Conservation (phyloP, 2,329 filamentous ascomycete genomes). For the Cordyceps cicadae region DNA sequence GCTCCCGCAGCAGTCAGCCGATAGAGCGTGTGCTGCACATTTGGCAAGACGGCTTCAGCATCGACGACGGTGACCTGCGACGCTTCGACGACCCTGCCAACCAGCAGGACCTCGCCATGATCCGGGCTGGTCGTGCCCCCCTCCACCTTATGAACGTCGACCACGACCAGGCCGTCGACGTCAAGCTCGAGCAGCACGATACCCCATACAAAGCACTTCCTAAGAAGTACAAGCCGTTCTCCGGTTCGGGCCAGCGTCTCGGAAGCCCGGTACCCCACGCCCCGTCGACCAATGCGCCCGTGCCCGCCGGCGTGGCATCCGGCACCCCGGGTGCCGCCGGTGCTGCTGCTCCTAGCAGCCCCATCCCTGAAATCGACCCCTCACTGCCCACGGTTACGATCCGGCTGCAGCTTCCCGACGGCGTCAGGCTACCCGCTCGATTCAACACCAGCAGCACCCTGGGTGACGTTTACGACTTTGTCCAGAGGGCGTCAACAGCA, state of each 20-base stretch:
- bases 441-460: slow-evolving; percentile 77
- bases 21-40: slow-evolving; percentile 66
- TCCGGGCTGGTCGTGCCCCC: slow-evolving; percentile 67
- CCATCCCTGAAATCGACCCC: slow-evolving; percentile 43
- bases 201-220: slow-evolving; percentile 62
- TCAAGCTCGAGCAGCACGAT: slow-evolving; percentile 70
- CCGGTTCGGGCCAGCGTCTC: slow-evolving; percentile 62
- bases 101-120: slow-evolving; percentile 63
- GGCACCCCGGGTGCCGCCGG: slow-evolving; percentile 13
- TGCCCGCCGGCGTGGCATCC: slow-evolving; percentile 25
- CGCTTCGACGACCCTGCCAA: slow-evolving; percentile 74
- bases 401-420: slow-evolving; percentile 71
- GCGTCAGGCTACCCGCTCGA: slow-evolving; percentile 65
- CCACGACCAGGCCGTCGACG: slow-evolving; percentile 67
- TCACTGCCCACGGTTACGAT: slow-evolving; percentile 61
- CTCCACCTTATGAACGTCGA: slow-evolving; percentile 70
- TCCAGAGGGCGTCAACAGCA: slow-evolving; percentile 53
- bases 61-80: slow-evolving; percentile 71
- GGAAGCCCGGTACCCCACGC: slow-evolving; percentile 68
- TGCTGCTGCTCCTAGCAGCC: slow-evolving; percentile 15
- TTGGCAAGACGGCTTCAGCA: slow-evolving; percentile 78
- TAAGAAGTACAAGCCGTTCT: slow-evolving; percentile 68
- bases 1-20: slow-evolving; percentile 30
- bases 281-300: slow-evolving; percentile 18
- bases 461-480: slow-evolving; percentile 68